Percentiles rank a stretch among this genome's conserved stretches.
phyloP scores from a whole-genome alignment of 768 basidiomycete species.

The Exidia glandulosa region DNA sequence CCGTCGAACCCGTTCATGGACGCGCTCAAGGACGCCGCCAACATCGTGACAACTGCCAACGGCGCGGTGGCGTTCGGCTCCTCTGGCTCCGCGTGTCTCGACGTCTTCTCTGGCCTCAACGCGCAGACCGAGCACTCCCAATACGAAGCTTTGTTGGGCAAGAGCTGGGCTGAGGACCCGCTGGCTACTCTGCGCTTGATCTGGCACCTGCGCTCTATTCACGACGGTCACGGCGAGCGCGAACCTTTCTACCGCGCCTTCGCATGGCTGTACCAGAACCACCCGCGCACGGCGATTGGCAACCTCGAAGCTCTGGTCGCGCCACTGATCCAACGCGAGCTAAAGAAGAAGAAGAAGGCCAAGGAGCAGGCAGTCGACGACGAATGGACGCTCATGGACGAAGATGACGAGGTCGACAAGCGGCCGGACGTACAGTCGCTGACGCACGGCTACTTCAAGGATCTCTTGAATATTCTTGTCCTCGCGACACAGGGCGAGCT shows the following conservation, averaged over 20 bases:
- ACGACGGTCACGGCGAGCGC: conserved; percentile 54
- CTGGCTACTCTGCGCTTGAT: conserved; percentile 50
- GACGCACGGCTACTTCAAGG: conserved; percentile 66
- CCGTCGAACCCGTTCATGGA: conserved; percentile 41
- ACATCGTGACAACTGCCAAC: conserved; percentile 42
- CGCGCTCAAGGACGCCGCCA: conserved; percentile 31
- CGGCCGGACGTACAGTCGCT: conserved; percentile 7
- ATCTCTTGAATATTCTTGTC: conserved; percentile 56
- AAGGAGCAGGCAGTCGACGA: conserved; percentile 4
- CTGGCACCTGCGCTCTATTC: conserved; percentile 59
- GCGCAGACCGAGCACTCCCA: conserved; percentile 9
- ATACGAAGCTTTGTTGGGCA: conserved; percentile 28
- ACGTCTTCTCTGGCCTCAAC: conserved; percentile 43
- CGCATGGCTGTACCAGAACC: conserved; percentile 58
- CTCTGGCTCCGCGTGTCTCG: conserved; percentile 40
- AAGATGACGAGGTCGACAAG: not conserved
- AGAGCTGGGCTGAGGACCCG: conserved; percentile 51
- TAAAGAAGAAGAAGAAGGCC: conserved; percentile 11
- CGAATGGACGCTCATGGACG: conserved; percentile 3
- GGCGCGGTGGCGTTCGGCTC: conserved; percentile 38
- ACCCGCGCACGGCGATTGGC: conserved; percentile 56
- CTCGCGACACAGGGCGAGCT: conserved; percentile 48
- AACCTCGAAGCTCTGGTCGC: conserved; percentile 47
- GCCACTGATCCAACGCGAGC: conserved; percentile 34
- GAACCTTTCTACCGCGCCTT: conserved; percentile 48